These are phyloP conservation scores for Eucalyptus shirleyi DNA, from an alignment of 345 rosid species.

Conservation along the genomic window DNA sequence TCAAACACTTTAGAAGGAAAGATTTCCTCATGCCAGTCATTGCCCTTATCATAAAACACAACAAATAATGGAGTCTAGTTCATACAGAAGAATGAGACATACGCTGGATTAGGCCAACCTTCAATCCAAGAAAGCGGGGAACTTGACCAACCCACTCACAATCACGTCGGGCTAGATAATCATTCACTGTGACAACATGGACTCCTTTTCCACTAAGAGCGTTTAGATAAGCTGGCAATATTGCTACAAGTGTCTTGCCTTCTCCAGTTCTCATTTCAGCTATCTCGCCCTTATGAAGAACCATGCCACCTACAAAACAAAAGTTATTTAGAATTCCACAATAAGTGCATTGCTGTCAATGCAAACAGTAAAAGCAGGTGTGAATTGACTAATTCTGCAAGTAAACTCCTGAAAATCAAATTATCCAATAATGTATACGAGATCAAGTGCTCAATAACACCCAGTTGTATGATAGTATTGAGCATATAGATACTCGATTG, in stretches of 20 bases:
- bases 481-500: not conserved
- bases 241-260: constrained; percentile 97
- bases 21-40: not conserved
- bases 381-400: not conserved
- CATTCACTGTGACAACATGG: constrained; percentile 94
- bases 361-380: not conserved
- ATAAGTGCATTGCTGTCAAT: not conserved
- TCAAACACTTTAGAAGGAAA: not conserved
- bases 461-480: not conserved
- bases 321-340: not conserved
- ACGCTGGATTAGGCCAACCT: constrained; percentile 99
- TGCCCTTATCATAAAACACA: not conserved
- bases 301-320: constrained; percentile 74
- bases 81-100: constrained; percentile 32
- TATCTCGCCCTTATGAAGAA: constrained; percentile 95
- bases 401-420: not conserved
- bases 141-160: constrained; percentile 99
- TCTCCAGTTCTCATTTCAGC: constrained; percentile 99
- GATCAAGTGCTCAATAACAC: not conserved
- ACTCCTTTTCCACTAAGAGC: constrained; percentile 94
- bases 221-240: constrained; percentile 91
- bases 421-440: not conserved
- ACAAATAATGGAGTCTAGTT: not conserved
- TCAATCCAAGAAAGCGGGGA: constrained; percentile 94
- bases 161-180: constrained; percentile 91